phyloP scores from a whole-genome alignment of 2,329 filamentous ascomycete genomes.

The Penicillium brasilianum region DNA sequence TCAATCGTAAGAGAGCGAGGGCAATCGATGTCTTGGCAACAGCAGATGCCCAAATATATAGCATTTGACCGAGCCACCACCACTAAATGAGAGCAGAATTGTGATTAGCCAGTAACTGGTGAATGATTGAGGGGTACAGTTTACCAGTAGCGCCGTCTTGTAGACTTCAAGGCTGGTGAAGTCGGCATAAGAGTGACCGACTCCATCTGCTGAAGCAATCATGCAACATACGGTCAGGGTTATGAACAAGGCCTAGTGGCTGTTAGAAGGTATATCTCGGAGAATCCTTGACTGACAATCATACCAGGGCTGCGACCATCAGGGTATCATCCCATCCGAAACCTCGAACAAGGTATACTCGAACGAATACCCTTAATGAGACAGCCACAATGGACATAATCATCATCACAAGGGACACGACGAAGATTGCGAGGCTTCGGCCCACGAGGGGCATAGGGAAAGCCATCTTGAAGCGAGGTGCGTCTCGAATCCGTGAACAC shows the following conservation, averaged over 20 bases:
- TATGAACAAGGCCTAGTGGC: background rate
- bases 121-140: accelerated
- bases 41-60: background rate
- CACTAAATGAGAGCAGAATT: background rate
- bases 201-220: background rate
- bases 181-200: background rate
- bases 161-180: background rate
- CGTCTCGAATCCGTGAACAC: background rate
- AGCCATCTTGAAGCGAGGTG: background rate
- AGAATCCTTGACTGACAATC: background rate
- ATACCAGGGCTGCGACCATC: background rate
- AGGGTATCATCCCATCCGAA: conserved; percentile 4
- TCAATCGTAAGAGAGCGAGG: conserved; percentile 5
- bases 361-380: background rate
- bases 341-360: background rate
- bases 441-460: conserved; percentile 2
- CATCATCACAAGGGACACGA: background rate
- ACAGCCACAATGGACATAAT: background rate
- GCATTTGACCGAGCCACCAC: conserved; percentile 9
- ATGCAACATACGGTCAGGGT: background rate
- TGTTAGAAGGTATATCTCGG: background rate
- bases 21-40: conserved; percentile 7
- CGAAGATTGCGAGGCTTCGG: background rate
- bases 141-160: background rate
- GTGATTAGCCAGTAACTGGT: background rate